Percentiles rank a stretch among this genome's conserved stretches.
Conservation (phyloP, 2,329 filamentous ascomycete species). For the Colletotrichum siamense region DNA sequence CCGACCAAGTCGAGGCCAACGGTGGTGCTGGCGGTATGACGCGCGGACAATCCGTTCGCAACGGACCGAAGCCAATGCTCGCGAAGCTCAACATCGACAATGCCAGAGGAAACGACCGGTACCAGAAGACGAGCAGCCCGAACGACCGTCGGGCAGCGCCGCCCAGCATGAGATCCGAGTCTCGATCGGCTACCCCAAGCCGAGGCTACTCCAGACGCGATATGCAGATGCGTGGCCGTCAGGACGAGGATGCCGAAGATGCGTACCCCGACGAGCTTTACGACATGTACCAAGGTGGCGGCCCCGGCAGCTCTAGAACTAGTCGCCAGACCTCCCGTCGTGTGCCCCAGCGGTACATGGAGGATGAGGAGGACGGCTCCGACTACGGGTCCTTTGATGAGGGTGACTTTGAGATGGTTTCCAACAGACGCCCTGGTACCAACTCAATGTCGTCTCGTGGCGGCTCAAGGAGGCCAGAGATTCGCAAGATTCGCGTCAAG, state of each 20-base stretch:
- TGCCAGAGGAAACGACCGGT: slow-evolving; percentile 56
- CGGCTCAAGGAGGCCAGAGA: slow-evolving; percentile 66
- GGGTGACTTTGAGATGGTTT: slow-evolving; percentile 81
- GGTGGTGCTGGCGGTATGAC: slow-evolving; percentile 40
- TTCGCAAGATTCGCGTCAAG: slow-evolving; percentile 87
- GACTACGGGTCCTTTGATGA: slow-evolving; percentile 76
- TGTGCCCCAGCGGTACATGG: slow-evolving; percentile 68
- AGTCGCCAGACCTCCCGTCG: slow-evolving; percentile 43
- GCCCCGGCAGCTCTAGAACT: slow-evolving; percentile 38
- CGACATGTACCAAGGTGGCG: slow-evolving; percentile 58
- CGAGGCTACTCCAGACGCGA: slow-evolving; percentile 32
- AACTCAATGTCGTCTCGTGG: slow-evolving; percentile 55
- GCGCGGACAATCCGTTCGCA: slow-evolving; percentile 66
- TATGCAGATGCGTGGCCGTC: slow-evolving; percentile 20
- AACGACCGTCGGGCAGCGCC: slow-evolving; percentile 36
- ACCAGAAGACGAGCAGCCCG: slow-evolving; percentile 57
- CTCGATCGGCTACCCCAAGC: slow-evolving; percentile 50
- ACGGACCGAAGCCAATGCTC: slow-evolving; percentile 65
- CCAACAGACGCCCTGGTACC: slow-evolving; percentile 51
- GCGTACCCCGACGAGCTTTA: slow-evolving; percentile 76
- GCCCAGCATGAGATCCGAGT: slow-evolving; percentile 34
- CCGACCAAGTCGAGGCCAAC: slow-evolving; percentile 76
- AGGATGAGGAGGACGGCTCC: slow-evolving; percentile 79
- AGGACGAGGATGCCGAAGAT: slow-evolving; percentile 61
- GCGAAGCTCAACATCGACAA: slow-evolving; percentile 66